These are phyloP conservation scores for Pichia kudriavzevii DNA, from an alignment of 1,139 yeast genomes.

Conservation along the genomic window DNA sequence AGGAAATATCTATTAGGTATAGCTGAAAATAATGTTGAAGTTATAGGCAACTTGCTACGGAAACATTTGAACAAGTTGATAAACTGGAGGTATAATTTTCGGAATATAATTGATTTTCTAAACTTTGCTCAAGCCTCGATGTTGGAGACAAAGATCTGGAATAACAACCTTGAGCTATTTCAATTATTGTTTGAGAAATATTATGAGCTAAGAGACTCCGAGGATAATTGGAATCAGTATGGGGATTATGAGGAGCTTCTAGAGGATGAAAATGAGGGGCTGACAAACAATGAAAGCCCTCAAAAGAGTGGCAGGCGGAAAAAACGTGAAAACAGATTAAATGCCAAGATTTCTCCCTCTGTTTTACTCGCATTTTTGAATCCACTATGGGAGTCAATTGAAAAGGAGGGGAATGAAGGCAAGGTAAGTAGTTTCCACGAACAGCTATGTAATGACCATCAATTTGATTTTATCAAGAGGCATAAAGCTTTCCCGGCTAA, in stretches of 20 bases:
- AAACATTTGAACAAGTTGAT: slow-evolving; percentile 22
- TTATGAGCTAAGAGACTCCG: slow-evolving; percentile 15
- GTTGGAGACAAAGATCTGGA: slow-evolving; percentile 21
- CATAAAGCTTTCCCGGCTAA: slow-evolving; percentile 8
- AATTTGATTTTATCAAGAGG: slow-evolving; percentile 18
- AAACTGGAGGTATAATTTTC: slow-evolving; percentile 25
- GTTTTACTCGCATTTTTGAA: slow-evolving; percentile 15
- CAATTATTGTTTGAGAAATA: slow-evolving; percentile 20
- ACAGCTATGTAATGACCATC: slow-evolving; percentile 19
- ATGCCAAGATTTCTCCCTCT: slow-evolving; percentile 4
- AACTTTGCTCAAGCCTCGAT: slow-evolving; percentile 23
- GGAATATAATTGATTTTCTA: slow-evolving; percentile 24
- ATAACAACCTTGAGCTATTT: slow-evolving; percentile 24
- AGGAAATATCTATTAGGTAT: slow-evolving; percentile 15
- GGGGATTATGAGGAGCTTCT: slow-evolving; percentile 1
- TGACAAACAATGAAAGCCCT: background rate
- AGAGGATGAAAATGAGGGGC: background rate
- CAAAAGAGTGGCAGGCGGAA: background rate
- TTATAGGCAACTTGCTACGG: slow-evolving; percentile 20
- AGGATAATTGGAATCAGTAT: slow-evolving; percentile 6
- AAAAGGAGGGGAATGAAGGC: slow-evolving; percentile 11
- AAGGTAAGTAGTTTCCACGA: slow-evolving; percentile 16
- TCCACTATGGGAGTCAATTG: slow-evolving; percentile 17
- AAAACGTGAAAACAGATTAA: background rate
- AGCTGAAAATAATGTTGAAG: slow-evolving; percentile 13